Evolutionary conservation across 2,329 filamentous ascomycete genomes (phyloP).

Genomic region (Rutstroemia sydowiana): DNA sequence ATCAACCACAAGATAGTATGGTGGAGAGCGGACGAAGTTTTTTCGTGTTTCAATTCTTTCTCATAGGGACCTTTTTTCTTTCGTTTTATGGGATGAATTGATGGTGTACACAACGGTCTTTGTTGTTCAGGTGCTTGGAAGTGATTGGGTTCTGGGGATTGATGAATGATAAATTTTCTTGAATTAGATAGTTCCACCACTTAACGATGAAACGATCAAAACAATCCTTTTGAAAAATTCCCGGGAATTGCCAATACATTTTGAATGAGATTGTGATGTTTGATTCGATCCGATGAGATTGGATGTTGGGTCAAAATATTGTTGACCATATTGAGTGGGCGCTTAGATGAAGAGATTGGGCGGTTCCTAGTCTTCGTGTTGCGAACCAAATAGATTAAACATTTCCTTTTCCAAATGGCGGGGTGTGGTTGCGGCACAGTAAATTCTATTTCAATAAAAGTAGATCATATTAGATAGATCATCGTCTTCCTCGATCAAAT

Average conservation of each 20-base stretch:
- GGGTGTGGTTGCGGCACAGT: neutral
- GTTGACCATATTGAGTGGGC: conserved; percentile 14
- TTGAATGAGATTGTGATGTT: conserved; percentile 8
- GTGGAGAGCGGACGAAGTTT: conserved; percentile 3
- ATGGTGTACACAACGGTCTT: conserved; percentile 2
- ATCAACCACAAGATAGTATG: neutral
- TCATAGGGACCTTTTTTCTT: conserved; percentile 15
- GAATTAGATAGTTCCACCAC: conserved; percentile 6
- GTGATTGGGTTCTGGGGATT: conserved; percentile 18
- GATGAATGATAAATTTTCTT: conserved; percentile 10
- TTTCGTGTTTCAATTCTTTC: conserved; percentile 11
- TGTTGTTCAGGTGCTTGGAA: conserved; percentile 6
- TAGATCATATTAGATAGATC: conserved; percentile 4
- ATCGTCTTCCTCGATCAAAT: too few species aligned
- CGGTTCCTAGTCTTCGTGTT: conserved; percentile 5
- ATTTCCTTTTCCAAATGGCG: neutral
- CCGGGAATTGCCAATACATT: conserved; percentile 4
- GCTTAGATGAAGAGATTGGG: conserved; percentile 15
- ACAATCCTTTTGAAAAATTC: conserved; percentile 4
- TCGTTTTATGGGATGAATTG: conserved; percentile 8
- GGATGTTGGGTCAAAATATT: neutral
- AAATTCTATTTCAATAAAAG: conserved; percentile 2
- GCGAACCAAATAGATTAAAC: neutral
- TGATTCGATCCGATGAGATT: conserved; percentile 13
- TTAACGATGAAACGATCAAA: conserved; percentile 26